These are phyloP conservation scores for Eucalyptus melliodora DNA, from an alignment of 345 rosid species.

Conservation along the genomic window DNA sequence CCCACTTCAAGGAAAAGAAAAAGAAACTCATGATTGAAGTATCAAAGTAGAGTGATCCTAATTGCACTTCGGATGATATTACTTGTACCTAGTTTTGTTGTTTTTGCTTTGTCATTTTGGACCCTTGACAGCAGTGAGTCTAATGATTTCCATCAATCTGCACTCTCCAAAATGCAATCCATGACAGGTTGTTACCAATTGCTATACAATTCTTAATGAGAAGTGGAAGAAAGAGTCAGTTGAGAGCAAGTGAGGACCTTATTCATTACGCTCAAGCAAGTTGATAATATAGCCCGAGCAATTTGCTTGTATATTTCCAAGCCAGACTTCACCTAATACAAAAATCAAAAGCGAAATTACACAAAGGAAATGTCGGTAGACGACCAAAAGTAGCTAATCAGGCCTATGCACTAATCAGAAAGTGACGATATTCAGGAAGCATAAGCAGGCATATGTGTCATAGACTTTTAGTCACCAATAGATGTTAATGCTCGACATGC, in stretches of 20 bases:
- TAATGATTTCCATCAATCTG: constrained; percentile 74
- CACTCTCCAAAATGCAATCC: not conserved
- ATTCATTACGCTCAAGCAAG: constrained; percentile 42
- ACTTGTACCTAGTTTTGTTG: constrained; percentile 1
- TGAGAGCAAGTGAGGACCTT: constrained; percentile 23
- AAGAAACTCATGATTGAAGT: not conserved
- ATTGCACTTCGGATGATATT: not conserved
- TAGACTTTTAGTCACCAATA: fast-evolving
- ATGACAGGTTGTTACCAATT: not conserved
- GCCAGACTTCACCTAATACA: constrained; percentile 39
- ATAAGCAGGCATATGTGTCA: not conserved
- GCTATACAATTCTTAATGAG: not conserved
- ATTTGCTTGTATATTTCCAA: constrained; percentile 68
- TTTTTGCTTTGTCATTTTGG: constrained; percentile 17
- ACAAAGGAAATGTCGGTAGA: not conserved
- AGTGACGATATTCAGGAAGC: fast-evolving
- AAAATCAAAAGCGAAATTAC: not conserved
- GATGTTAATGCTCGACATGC: fast-evolving
- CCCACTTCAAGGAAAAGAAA: not conserved
- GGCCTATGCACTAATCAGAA: too few species aligned
- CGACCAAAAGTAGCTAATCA: not conserved
- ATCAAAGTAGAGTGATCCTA: not conserved
- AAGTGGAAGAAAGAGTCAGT: not conserved
- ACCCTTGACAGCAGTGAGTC: constrained; percentile 37
- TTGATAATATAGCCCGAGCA: constrained; percentile 40